Evolutionary conservation across 1,284 basidiomycete genomes (phyloP).

Genomic region (Pseudozyma pruni): DNA sequence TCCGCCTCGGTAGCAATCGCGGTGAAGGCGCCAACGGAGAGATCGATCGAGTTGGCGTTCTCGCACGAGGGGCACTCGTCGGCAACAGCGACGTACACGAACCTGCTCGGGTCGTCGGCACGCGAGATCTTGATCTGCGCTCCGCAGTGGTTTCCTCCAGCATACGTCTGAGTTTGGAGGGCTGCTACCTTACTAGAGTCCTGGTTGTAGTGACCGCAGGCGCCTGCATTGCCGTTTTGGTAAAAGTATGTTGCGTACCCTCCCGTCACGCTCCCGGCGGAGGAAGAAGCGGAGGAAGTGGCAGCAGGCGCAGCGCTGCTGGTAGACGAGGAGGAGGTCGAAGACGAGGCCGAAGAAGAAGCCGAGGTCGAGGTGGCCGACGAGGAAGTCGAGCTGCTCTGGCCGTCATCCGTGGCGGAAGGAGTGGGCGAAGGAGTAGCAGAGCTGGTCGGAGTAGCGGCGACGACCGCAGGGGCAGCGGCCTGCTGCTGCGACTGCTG

Average conservation of each 20-base stretch:
- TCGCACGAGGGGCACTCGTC: slow-evolving; percentile 71
- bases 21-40: slow-evolving; percentile 80
- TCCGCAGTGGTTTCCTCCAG: slow-evolving; percentile 75
- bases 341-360: slow-evolving; percentile 10
- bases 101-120: slow-evolving; percentile 69
- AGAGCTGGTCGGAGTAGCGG: slow-evolving; percentile 12
- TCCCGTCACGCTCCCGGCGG: slow-evolving; percentile 20
- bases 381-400: slow-evolving; percentile 8
- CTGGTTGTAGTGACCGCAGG: slow-evolving; percentile 57
- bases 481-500: slow-evolving; percentile 14
- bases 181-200: slow-evolving; percentile 56
- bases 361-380: slow-evolving; percentile 8
- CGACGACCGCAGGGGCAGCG: neutral
- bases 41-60: slow-evolving; percentile 77
- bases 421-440: slow-evolving; percentile 20
- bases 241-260: slow-evolving; percentile 60
- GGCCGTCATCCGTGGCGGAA: neutral
- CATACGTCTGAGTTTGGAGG: slow-evolving; percentile 52
- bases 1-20: slow-evolving; percentile 72
- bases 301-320: slow-evolving; percentile 11
- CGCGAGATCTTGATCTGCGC: slow-evolving; percentile 74
- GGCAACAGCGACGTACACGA: slow-evolving; percentile 71
- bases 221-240: slow-evolving; percentile 63
- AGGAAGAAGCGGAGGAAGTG: slow-evolving; percentile 13
- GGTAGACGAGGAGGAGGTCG: slow-evolving; percentile 8